A percentile compares a stretch with the other conserved stretches of the same genome.
Evolutionary conservation across 1,284 basidiomycete species (phyloP).

Genomic region (Pseudozyma sp.): DNA sequence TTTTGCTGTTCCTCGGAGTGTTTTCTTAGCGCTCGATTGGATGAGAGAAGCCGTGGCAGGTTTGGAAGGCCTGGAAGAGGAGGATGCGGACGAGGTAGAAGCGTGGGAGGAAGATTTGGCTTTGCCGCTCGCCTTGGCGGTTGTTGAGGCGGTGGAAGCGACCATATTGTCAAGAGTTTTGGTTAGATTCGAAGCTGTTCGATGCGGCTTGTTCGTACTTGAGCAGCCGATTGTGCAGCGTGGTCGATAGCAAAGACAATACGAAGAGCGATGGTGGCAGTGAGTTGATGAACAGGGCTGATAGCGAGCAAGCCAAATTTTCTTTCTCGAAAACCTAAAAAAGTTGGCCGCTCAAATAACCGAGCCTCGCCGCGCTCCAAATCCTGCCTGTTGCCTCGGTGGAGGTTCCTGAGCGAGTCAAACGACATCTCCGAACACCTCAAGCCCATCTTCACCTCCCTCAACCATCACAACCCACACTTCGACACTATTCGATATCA

Average conservation of each 20-base stretch:
- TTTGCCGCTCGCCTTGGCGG: conserved; percentile 5
- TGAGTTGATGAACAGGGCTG: too few relatives aligned
- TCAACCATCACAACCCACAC: not conserved
- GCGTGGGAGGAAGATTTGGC: conserved; percentile 10
- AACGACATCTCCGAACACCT: conserved; percentile 1
- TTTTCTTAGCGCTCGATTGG: conserved; percentile 22
- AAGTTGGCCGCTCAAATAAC: too few relatives aligned
- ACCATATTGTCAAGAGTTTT: conserved; percentile 3
- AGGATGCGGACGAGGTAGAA: conserved; percentile 9
- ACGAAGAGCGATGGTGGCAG: too few relatives aligned
- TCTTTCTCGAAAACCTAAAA: too few relatives aligned
- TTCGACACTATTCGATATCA: not conserved
- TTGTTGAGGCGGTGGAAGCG: conserved; percentile 3
- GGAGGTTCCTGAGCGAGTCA: not conserved
- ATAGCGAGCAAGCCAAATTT: too few relatives aligned
- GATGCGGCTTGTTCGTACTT: not conserved
- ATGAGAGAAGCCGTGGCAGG: conserved; percentile 6
- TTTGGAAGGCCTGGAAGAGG: conserved; percentile 4
- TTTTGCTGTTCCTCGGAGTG: not conserved
- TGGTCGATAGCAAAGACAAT: not conserved
- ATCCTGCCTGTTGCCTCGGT: not conserved
- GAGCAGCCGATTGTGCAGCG: too few relatives aligned
- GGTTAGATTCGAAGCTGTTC: not conserved
- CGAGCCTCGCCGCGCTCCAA: too few relatives aligned
- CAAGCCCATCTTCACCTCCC: conserved; percentile 4